Evolutionary conservation across 139 green algal species (phyloP).

Genomic region (Pleodorina starrii): DNA sequence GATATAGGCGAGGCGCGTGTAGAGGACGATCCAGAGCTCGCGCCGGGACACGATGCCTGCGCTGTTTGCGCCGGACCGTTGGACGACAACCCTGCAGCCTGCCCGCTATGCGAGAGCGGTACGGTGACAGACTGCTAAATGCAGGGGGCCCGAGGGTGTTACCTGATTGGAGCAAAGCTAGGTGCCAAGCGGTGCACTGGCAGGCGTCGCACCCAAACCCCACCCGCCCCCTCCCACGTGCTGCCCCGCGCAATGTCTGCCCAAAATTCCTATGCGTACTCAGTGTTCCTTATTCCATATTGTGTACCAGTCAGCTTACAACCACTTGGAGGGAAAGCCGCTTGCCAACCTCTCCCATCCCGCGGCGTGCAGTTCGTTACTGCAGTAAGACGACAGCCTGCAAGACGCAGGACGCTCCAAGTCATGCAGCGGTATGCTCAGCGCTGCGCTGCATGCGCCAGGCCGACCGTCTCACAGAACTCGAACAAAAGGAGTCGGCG

Average conservation of each 20-base stretch:
- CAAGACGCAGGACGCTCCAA: background rate
- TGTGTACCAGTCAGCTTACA: no score
- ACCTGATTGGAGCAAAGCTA: no score
- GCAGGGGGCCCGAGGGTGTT: no score
- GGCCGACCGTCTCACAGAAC: background rate
- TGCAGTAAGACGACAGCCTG: no score
- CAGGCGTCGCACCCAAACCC: no score
- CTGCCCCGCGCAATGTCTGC: no score
- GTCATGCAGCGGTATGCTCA: background rate
- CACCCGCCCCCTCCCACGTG: no score
- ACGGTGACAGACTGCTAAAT: background rate
- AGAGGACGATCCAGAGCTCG: conserved; percentile 14
- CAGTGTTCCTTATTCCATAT: no score
- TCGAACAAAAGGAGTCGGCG: background rate
- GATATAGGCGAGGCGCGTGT: background rate
- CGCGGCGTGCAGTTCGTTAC: conserved; percentile 3
- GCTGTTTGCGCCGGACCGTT: conserved; percentile 18
- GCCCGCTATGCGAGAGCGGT: conserved; percentile 3
- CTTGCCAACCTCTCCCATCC: no score
- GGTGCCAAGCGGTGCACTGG: no score
- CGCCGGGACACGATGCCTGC: conserved; percentile 10
- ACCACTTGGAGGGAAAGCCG: no score
- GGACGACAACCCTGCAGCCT: background rate
- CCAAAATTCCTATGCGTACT: no score
- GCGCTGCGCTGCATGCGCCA: conserved; percentile 7